These are phyloP conservation scores for Centrapalus pauciflorus DNA, from an alignment of 129 eudicot species.

Conservation along the genomic window DNA sequence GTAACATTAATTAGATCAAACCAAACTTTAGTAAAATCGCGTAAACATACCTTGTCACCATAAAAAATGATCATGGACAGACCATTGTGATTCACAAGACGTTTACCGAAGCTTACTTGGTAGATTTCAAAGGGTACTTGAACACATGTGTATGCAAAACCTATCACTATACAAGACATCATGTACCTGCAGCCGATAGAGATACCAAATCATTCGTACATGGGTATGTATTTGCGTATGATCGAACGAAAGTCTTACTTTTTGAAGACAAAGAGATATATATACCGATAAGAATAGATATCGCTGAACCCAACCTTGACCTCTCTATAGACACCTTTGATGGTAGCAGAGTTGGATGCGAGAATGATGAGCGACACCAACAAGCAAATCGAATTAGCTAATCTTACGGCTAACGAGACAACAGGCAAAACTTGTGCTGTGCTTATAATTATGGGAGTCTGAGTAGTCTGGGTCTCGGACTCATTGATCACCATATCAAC, in stretches of 20 bases:
- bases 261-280: background rate
- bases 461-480: constrained; percentile 10
- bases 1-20: background rate
- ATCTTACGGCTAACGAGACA: constrained; percentile 2
- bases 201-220: background rate
- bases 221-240: background rate
- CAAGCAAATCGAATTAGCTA: constrained; percentile 22
- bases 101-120: constrained; percentile 15
- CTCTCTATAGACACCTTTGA: background rate
- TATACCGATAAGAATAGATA: constrained; percentile 30
- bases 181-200: constrained; percentile 6
- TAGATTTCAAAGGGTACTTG: constrained; percentile 25
- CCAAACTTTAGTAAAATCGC: no score
- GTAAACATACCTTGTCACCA: constrained; percentile 18
- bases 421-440: background rate
- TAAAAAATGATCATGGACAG: constrained; percentile 10
- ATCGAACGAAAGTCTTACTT: background rate
- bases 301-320: constrained; percentile 6
- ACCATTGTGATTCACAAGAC: background rate
- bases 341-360: constrained; percentile 15
- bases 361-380: constrained; percentile 22
- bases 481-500: background rate
- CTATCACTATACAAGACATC: constrained; percentile 27
- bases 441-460: constrained; percentile 1
- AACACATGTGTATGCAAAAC: constrained; percentile 26